Evolutionary conservation across 2,329 filamentous ascomycete genomes (phyloP), one percentile per base, ranked within the genome.

Genomic region (Mycocentrospora acerina): DNA sequence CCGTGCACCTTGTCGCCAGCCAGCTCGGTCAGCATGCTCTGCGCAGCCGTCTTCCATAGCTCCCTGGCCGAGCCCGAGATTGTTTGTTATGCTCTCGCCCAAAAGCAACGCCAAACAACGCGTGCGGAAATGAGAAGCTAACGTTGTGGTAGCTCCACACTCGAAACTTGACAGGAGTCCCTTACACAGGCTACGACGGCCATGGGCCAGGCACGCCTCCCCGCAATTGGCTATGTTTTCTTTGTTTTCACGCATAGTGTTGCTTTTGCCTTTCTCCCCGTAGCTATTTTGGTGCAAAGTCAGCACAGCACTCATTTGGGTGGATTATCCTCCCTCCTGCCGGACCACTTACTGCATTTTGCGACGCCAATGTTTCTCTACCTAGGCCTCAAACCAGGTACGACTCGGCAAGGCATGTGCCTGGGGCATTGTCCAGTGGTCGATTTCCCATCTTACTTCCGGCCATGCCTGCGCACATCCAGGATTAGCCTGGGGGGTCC

Each of bases 71-170:
- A 8, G 12, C 37, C 39, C 35, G 38, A 32, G 22, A 30, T 44
- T 51, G 49, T 56, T 52, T 60, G 52, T 59, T 59, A 39, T 58
- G 53, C 48, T 49, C n/a, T 46, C 35, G 48, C 35, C 40, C 31
- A 39, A 42, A 49, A 51, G 44, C 45, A 46, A 38, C 48, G 16
- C 35, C 41, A 62, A 66, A 67, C 62, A 65, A 66, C 60, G 62
- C 62, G 62, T 57, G 41, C 51, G 48, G 59, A 66, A 63, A 66
- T 65, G 60, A 62, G 59, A 48, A 49, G 46, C 51, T 49, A 51
- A 40, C 33, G 42, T 42, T 49, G 40, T 38, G 42, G 49, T 56
- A 43, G 52, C 46, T 53, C 48, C 45, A 53, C 49, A 37, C 50
- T 30, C 46, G 37, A 54, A 44, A 49, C 39, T 46, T 55, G 53